Conservation (phyloP, 495 filamentous ascomycete species). For the Penicillium cataractarum region DNA sequence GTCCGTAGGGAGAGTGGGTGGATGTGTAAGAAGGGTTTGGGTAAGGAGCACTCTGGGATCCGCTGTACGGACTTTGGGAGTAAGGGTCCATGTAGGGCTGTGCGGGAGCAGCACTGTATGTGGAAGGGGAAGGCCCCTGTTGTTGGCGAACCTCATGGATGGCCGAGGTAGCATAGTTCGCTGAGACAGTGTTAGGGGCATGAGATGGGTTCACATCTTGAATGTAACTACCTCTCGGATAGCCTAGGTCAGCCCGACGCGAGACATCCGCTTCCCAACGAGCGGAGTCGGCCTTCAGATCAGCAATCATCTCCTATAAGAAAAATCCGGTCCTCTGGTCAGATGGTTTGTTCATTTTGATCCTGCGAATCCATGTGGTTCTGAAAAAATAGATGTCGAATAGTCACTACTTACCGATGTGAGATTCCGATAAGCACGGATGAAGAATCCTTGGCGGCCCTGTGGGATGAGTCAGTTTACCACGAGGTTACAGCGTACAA, state of each 20-base stretch:
- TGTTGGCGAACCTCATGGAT: conserved; percentile 44
- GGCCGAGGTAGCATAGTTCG: conserved; percentile 39
- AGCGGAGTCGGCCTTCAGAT: conserved; percentile 79
- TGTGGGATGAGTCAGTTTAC: conserved; percentile 49
- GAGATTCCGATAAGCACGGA: conserved; percentile 84
- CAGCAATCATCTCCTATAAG: conserved; percentile 85
- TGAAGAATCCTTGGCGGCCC: conserved; percentile 77
- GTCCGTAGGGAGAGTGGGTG: conserved; percentile 44
- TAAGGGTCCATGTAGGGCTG: conserved; percentile 43
- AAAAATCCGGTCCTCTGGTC: conserved; percentile 19
- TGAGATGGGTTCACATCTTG: conserved; percentile 48
- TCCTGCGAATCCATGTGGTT: conserved; percentile 6
- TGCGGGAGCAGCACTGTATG: conserved; percentile 44
- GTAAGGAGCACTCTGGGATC: conserved; percentile 44
- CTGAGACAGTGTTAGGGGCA: conserved; percentile 40
- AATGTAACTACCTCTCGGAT: conserved; percentile 51
- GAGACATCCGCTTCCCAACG: conserved; percentile 76
- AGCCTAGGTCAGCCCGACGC: conserved; percentile 52
- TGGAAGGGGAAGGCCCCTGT: conserved; percentile 43
- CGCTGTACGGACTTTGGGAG: conserved; percentile 39
- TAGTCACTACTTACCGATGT: conserved; percentile 68
- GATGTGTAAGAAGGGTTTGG: conserved; percentile 38
- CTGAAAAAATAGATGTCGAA: background rate
- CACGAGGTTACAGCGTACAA: conserved; percentile 1
- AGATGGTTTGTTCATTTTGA: conserved; percentile 21